Base-by-base conservation (phyloP, 1,139 yeast species). In the Magnusiomyces tetraspermus region DNA sequence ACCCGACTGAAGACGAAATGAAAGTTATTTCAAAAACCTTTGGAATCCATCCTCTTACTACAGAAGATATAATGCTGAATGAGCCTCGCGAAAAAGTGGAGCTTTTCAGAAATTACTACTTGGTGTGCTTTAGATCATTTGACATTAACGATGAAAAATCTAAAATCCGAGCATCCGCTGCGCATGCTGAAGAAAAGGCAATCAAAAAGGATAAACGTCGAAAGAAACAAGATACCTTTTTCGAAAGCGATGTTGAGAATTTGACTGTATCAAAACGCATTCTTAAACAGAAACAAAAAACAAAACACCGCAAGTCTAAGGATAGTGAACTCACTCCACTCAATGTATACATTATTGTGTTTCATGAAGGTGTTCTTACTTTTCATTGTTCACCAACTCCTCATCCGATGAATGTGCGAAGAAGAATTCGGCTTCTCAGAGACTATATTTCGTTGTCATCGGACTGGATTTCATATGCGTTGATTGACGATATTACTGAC, bases 1-100 rank as follows among this genome's bases (percentile, higher is more conserved):
- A 89, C 62, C 98, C 98, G 2, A 86, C 96, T 0, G 98, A 90
- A 62, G 96, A 87, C 58, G 98, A 92, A 67, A 90, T 92, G 96
- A 89, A 89, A 65, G 94, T 86, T 0, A 64, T 92, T 17, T 82
- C 95, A 26, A 89, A 89, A 62, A 82, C 97, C 0, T 92, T 92
- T 69, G 95, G 95, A 0, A 87, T 90, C 55, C 98, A 90, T 67
- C 97, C 97, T 0, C 76, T 90, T 62, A 92, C 98, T 0, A 86
- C 97, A 0, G 98, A 92, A 66, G 98, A 92, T 71, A 92, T 92
- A 53, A 87, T 87, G 59, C 73, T 90, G 37, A 96, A 96, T 2
- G 98, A 92, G 63, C 83, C 96, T 1, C 79, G 98, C 56, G 98
- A 92, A 68, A 92, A 92, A 64, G 97, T 92, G 23, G 98, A 92